Percentiles rank a stretch among this genome's conserved stretches.
phyloP scores from a whole-genome alignment of 768 basidiomycete species.

The Mycena belliarum region DNA sequence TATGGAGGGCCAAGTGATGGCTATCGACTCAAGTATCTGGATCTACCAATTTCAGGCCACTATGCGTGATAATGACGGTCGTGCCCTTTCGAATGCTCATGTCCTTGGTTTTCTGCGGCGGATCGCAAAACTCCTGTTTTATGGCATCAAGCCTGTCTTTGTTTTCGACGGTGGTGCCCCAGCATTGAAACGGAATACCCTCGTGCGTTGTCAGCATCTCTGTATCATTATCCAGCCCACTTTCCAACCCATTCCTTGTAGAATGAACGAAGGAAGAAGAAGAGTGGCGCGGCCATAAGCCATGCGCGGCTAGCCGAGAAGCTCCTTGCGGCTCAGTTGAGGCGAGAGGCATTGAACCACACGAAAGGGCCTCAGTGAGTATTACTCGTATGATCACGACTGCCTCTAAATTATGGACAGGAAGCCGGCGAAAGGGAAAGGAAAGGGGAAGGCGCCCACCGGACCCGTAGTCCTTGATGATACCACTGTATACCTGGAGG shows the following conservation, averaged over 20 bases:
- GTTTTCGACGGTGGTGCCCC: constrained; percentile 99
- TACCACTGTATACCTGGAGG: constrained; percentile 86
- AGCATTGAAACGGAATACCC: constrained; percentile 81
- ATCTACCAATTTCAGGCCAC: constrained; percentile 99
- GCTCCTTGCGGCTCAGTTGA: constrained; percentile 90
- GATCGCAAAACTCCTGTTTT: constrained; percentile 92
- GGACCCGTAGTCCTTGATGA: constrained; percentile 61
- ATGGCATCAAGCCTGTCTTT: constrained; percentile 97
- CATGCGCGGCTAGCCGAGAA: constrained; percentile 89
- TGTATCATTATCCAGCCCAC: too few relatives aligned
- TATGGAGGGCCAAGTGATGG: constrained; percentile 91
- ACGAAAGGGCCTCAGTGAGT: constrained; percentile 46
- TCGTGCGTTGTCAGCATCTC: constrained; percentile 50
- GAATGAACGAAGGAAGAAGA: constrained; percentile 89
- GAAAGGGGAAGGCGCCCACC: constrained; percentile 47
- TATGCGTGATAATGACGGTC: constrained; percentile 97
- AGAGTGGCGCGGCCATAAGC: constrained; percentile 83
- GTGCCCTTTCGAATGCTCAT: constrained; percentile 88
- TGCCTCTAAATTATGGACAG: neutral
- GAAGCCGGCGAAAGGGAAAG: constrained; percentile 43
- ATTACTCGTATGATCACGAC: neutral
- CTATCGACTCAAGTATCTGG: constrained; percentile 99
- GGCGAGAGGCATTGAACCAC: constrained; percentile 81
- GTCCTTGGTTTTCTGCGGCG: constrained; percentile 88
- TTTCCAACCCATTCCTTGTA: constrained; percentile 30